A percentile compares a stretch with the other conserved stretches of the same genome.
Evolutionary conservation across 1,284 basidiomycete genomes (phyloP).

Genomic region (Leccinum solheimii): DNA sequence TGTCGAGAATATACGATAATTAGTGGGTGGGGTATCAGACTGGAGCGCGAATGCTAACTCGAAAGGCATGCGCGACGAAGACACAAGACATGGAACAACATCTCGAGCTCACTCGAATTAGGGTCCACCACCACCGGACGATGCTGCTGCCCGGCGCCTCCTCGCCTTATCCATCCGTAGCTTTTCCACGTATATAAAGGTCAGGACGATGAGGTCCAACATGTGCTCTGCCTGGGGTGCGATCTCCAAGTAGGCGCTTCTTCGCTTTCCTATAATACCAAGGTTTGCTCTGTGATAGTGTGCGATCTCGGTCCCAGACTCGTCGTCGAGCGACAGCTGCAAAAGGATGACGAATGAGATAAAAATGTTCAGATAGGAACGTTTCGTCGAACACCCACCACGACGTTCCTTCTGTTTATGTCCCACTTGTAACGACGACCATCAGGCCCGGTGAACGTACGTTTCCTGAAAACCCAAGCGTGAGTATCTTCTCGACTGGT

Average conservation of each 20-base stretch:
- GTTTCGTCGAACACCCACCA: conserved; percentile 13
- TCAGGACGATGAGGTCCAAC: conserved; percentile 40
- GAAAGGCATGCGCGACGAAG: background rate
- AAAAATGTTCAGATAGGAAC: background rate
- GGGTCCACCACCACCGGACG: conserved; percentile 19
- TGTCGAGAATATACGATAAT: background rate
- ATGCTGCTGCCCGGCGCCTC: conserved; percentile 4
- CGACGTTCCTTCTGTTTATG: conserved; percentile 14
- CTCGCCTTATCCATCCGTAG: conserved; percentile 31
- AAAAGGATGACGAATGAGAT: background rate
- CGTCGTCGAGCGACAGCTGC: conserved; percentile 28
- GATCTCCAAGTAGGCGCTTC: conserved; percentile 36
- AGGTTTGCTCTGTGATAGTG: conserved; percentile 29
- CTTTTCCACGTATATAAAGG: conserved; percentile 42
- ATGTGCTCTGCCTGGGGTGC: conserved; percentile 37
- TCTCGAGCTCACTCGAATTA: conserved; percentile 4
- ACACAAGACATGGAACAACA: background rate
- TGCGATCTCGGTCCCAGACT: conserved; percentile 22
- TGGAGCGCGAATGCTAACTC: background rate
- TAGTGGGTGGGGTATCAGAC: background rate
- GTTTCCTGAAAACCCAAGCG: conserved; percentile 19
- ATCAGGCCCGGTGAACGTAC: conserved; percentile 30
- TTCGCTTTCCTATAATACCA: conserved; percentile 25
- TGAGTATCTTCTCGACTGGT: background rate
- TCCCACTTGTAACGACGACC: conserved; percentile 31